Conservation (phyloP, 2,329 filamentous ascomycete genomes). For the Nemania serpens region DNA sequence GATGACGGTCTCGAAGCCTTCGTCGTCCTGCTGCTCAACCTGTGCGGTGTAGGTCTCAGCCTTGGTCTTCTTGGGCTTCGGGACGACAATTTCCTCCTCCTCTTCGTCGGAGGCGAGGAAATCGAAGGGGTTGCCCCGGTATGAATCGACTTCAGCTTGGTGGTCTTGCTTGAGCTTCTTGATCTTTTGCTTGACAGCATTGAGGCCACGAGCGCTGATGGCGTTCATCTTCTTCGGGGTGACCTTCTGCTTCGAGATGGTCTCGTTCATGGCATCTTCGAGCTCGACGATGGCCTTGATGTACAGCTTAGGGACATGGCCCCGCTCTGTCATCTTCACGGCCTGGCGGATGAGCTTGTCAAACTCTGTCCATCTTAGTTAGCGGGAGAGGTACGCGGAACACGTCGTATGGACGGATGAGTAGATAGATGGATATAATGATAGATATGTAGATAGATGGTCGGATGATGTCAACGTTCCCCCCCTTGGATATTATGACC, state of each 20-base stretch:
- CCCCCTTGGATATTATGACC: slow-evolving; percentile 38
- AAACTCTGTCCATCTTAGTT: slow-evolving; percentile 67
- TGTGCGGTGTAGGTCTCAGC: slow-evolving; percentile 56
- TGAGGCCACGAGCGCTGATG: slow-evolving; percentile 89
- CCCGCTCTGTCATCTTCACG: slow-evolving; percentile 74
- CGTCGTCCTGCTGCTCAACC: slow-evolving; percentile 69
- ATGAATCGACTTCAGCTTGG: slow-evolving; percentile 82
- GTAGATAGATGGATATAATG: neutral
- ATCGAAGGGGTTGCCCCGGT: slow-evolving; percentile 66
- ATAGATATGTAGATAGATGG: neutral
- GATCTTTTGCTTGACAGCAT: slow-evolving; percentile 96
- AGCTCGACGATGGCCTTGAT: slow-evolving; percentile 92
- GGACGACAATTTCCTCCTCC: slow-evolving; percentile 66
- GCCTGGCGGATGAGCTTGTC: slow-evolving; percentile 92
- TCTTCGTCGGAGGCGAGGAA: slow-evolving; percentile 64
- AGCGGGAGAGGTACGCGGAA: neutral
- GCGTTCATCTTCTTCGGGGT: slow-evolving; percentile 99
- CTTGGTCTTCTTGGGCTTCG: slow-evolving; percentile 59
- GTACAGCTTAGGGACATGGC: slow-evolving; percentile 86
- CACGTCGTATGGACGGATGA: no score
- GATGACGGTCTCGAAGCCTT: slow-evolving; percentile 87
- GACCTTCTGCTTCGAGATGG: slow-evolving; percentile 93
- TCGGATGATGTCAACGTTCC: no score
- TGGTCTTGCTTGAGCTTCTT: slow-evolving; percentile 99
- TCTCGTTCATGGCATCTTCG: slow-evolving; percentile 93